Percentiles rank a stretch among this genome's conserved stretches.
Evolutionary conservation across 2,329 filamentous ascomycete species (phyloP).

Genomic region (Seiridium cupressi): DNA sequence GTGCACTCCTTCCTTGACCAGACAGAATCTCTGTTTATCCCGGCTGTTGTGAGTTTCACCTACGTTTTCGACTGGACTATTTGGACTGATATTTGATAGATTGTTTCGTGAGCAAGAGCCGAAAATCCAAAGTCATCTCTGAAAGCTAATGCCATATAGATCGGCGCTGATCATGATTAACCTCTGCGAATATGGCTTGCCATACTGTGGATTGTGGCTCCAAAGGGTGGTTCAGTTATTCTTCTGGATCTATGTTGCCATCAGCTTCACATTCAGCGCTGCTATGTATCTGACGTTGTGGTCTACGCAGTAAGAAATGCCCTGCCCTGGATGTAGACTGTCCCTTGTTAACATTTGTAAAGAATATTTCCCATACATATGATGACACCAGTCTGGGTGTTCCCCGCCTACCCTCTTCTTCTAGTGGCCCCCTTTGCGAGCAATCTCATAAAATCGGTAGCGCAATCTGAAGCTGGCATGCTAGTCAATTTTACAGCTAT

Average conservation of each 20-base stretch:
- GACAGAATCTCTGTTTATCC: constrained; percentile 75
- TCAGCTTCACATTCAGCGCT: constrained; percentile 67
- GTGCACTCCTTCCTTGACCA: constrained; percentile 71
- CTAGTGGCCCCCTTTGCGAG: constrained; percentile 73
- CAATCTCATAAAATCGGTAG: constrained; percentile 46
- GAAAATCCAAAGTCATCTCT: not conserved
- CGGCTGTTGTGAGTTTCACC: constrained; percentile 53
- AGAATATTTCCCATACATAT: constrained; percentile 66
- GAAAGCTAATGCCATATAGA: constrained; percentile 34
- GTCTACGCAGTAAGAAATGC: constrained; percentile 49
- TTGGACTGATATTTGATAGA: constrained; percentile 2
- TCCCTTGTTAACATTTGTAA: not conserved
- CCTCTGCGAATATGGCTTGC: constrained; percentile 71
- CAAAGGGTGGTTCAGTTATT: constrained; percentile 57
- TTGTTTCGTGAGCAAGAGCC: constrained; percentile 15
- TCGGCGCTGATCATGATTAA: constrained; percentile 77
- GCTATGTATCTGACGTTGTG: constrained; percentile 74
- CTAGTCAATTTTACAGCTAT: constrained; percentile 42
- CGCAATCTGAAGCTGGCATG: constrained; percentile 19
- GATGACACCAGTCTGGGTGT: constrained; percentile 89
- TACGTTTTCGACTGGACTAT: not conserved
- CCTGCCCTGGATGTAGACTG: not conserved
- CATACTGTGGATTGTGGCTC: constrained; percentile 62
- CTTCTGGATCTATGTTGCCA: constrained; percentile 71
- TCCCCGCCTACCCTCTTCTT: constrained; percentile 79